Evolutionary conservation across 495 filamentous ascomycete genomes (phyloP).

Genomic region (Tuber melanosporum): DNA sequence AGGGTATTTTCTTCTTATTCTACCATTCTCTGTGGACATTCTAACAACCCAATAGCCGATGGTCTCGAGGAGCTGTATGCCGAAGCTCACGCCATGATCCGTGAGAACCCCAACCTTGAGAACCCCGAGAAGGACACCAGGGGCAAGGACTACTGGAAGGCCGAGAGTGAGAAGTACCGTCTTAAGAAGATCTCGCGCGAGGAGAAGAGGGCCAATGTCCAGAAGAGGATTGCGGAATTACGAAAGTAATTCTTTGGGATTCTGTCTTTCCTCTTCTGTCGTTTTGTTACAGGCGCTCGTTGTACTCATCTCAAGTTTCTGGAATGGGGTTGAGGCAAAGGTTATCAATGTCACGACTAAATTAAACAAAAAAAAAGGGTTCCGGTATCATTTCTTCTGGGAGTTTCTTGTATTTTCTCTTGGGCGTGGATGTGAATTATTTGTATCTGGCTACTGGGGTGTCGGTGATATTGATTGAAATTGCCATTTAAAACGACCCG

Average conservation of each 20-base stretch:
- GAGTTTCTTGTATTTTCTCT: background rate
- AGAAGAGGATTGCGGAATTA: conserved; percentile 79
- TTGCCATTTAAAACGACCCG: background rate
- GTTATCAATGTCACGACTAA: background rate
- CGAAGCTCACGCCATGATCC: conserved; percentile 93
- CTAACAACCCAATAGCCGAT: conserved; percentile 53
- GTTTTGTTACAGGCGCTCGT: background rate
- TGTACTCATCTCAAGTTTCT: background rate
- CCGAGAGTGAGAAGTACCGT: conserved; percentile 84
- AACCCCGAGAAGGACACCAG: conserved; percentile 76
- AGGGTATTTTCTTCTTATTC: conserved; percentile 44
- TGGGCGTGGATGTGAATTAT: background rate
- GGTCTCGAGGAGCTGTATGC: conserved; percentile 93
- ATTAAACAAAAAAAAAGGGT: background rate
- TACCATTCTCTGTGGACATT: background rate
- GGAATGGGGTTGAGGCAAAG: background rate
- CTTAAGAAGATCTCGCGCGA: conserved; percentile 67
- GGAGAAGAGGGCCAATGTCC: conserved; percentile 69
- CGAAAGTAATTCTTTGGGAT: conserved; percentile 43
- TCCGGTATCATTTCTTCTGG: background rate
- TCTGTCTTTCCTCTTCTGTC: conserved; percentile 3
- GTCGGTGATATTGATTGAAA: background rate
- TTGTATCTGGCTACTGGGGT: background rate
- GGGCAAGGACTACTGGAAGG: conserved; percentile 95
- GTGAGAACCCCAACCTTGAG: conserved; percentile 96